phyloP scores from a whole-genome alignment of 2,329 filamentous ascomycete species.

The Coniochaeta ligniaria region DNA sequence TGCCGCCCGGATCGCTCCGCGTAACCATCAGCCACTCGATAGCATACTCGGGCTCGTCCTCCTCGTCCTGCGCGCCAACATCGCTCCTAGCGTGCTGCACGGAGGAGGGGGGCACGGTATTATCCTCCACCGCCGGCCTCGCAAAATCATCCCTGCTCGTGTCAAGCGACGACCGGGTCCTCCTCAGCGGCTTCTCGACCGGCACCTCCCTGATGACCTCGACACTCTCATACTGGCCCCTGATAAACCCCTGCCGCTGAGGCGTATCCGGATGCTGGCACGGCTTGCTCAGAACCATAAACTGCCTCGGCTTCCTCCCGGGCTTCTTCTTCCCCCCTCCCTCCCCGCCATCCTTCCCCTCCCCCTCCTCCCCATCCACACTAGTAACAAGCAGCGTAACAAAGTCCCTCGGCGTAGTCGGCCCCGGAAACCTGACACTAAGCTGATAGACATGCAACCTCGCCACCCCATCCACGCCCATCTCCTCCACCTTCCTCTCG shows the following conservation, averaged over 20 bases:
- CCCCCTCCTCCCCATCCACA: constrained; percentile 5
- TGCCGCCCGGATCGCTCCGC: constrained; percentile 80
- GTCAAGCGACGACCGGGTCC: constrained; percentile 37
- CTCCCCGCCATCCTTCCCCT: constrained; percentile 4
- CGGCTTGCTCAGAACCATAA: constrained; percentile 82
- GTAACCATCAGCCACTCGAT: constrained; percentile 94
- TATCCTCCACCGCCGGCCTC: constrained; percentile 8
- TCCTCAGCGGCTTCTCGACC: constrained; percentile 34
- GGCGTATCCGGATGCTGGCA: constrained; percentile 70
- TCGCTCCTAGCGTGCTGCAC: constrained; percentile 6
- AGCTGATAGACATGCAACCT: constrained; percentile 73
- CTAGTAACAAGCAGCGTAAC: constrained; percentile 71
- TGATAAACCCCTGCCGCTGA: constrained; percentile 64
- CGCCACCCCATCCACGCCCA: constrained; percentile 49
- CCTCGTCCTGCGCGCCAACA: constrained; percentile 2
- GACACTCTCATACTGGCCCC: constrained; percentile 84
- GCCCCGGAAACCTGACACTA: constrained; percentile 83
- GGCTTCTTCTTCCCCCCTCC: constrained; percentile 14
- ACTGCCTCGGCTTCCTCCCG: constrained; percentile 57
- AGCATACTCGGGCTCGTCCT: constrained; percentile 28
- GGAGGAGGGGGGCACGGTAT: background rate
- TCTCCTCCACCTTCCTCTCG: constrained; percentile 64
- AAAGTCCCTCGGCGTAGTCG: constrained; percentile 83
- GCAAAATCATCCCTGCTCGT: constrained; percentile 25
- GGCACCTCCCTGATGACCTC: constrained; percentile 85